phyloP scores from a whole-genome alignment of 1,139 yeast genomes.

The Taphrina wiesneri region DNA sequence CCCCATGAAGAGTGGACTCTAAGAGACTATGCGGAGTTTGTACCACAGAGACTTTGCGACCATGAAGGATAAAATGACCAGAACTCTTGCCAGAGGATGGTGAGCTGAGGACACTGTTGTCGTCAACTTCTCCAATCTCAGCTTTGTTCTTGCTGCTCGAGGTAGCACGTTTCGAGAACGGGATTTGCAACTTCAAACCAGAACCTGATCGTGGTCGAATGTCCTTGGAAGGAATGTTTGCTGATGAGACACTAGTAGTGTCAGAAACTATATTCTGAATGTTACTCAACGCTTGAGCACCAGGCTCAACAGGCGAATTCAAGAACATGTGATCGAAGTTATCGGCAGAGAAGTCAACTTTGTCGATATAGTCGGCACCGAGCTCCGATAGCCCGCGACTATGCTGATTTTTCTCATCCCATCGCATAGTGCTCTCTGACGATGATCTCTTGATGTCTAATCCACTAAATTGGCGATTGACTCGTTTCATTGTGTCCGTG shows the following conservation, averaged over 20 bases:
- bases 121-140: conserved; percentile 3
- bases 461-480: conserved; percentile 1
- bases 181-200: not conserved
- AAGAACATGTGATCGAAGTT: conserved; percentile 6
- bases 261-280: not conserved
- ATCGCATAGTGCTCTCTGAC: not conserved
- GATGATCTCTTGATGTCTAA: not conserved
- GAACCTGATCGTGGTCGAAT: not conserved
- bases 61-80: conserved; percentile 26
- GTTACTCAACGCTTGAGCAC: not conserved
- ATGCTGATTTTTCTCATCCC: not conserved
- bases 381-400: not conserved
- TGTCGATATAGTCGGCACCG: not conserved
- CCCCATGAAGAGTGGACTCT: not conserved
- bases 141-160: not conserved
- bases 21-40: conserved; percentile 25
- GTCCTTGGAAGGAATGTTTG: not conserved
- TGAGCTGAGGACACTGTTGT: not conserved
- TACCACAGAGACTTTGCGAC: conserved; percentile 31
- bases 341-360: conserved; percentile 6
- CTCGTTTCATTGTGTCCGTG: conserved; percentile 20
- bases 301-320: conserved; percentile 9
- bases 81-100: conserved; percentile 23
- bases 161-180: not conserved
- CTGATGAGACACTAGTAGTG: not conserved